phyloP scores from a whole-genome alignment of 202 grass and related monocot genomes.

The Bolboschoenoplectus hybrid region DNA sequence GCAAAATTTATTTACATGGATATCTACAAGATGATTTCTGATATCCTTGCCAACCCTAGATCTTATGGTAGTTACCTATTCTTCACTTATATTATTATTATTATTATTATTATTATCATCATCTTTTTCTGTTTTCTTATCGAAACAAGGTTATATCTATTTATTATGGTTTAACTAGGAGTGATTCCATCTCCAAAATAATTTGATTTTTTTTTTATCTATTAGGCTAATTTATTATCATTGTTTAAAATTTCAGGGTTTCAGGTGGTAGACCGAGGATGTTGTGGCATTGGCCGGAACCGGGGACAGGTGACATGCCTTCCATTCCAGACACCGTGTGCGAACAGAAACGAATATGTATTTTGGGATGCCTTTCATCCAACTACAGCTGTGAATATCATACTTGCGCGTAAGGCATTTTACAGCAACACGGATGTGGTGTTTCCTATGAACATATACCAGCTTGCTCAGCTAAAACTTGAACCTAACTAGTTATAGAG shows the following conservation, averaged over 20 bases:
- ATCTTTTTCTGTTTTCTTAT: not conserved
- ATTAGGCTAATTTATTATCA: not conserved
- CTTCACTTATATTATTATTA: not conserved
- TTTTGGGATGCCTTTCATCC: conserved; percentile 99
- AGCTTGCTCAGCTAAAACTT: conserved; percentile 53
- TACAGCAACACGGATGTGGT: conserved; percentile 54
- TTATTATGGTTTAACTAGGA: not conserved
- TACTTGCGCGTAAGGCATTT: conserved; percentile 71
- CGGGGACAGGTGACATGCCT: conserved; percentile 88
- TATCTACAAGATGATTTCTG: conserved; percentile 71
- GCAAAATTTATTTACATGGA: conserved; percentile 90
- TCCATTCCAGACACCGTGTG: conserved; percentile 77
- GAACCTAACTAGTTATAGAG: conserved; percentile 11
- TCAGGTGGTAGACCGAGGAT: conserved; percentile 71
- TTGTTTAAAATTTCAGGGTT: conserved; percentile 54
- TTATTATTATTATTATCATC: no score
- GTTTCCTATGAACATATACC: conserved; percentile 81
- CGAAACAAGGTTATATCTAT: not conserved
- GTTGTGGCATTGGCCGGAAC: conserved; percentile 89
- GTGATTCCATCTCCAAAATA: not conserved
- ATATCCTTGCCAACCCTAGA: conserved; percentile 60
- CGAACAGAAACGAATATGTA: conserved; percentile 64
- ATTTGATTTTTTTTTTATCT: not conserved
- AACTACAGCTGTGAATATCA: conserved; percentile 75
- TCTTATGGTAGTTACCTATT: conserved; percentile 53